Evolutionary conservation across 371 early-diverging fungal species (phyloP).

Genomic region (Dichotomocladium elegans): DNA sequence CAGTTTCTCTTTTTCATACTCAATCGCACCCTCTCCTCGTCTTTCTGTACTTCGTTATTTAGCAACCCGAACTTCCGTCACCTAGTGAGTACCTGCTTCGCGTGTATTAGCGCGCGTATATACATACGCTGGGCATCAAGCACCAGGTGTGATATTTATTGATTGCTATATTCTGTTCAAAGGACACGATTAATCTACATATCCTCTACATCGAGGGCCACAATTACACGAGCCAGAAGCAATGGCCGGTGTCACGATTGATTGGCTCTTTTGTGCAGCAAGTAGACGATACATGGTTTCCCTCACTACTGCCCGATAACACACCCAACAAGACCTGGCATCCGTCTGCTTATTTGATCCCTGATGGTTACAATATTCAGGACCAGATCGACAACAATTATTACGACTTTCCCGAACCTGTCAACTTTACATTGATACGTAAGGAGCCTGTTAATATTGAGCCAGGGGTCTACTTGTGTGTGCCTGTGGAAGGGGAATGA

Average conservation of each 20-base stretch:
- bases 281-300: slow-evolving; percentile 35
- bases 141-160: too few relatives aligned
- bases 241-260: slow-evolving; percentile 18
- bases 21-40: too few relatives aligned
- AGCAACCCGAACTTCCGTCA: slow-evolving; percentile 24
- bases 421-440: slow-evolving; percentile 33
- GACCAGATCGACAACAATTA: slow-evolving; percentile 16
- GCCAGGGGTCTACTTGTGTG: too few relatives aligned
- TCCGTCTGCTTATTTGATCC: slow-evolving; percentile 25
- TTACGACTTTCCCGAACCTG: slow-evolving; percentile 24
- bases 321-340: slow-evolving; percentile 21
- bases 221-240: slow-evolving; percentile 16
- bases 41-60: too few relatives aligned
- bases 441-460: slow-evolving; percentile 5
- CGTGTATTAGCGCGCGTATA: neutral
- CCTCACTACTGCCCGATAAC: slow-evolving; percentile 16
- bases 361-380: slow-evolving; percentile 20
- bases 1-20: neutral
- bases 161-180: too few relatives aligned
- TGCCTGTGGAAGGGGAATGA: too few relatives aligned
- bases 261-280: slow-evolving; percentile 23
- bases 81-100: slow-evolving; percentile 13
- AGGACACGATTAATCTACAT: slow-evolving; percentile 25
- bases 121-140: too few relatives aligned
- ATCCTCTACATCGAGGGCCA: slow-evolving; percentile 14